Percentiles rank a stretch among this genome's conserved stretches.
These are phyloP conservation scores for Phytophthora rubi DNA, from an alignment of 352 stramenopile species.

Conservation along the genomic window DNA sequence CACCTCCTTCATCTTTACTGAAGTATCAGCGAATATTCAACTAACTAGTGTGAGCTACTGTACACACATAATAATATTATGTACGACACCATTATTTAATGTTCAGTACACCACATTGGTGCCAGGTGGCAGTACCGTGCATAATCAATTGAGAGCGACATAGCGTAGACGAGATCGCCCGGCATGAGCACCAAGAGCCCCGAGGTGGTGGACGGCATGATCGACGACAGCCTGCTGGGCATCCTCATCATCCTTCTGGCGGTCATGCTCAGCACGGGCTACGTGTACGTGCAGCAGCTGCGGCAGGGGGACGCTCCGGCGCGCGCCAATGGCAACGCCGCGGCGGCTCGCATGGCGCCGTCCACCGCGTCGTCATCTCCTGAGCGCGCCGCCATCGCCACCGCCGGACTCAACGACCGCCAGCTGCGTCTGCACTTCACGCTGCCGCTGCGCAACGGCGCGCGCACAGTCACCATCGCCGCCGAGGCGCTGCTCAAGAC, in stretches of 20 bases:
- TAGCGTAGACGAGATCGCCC: slow-evolving; percentile 3
- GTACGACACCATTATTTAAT: slow-evolving; percentile 14
- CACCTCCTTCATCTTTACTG: slow-evolving; percentile 75
- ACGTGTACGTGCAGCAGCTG: slow-evolving; percentile 76
- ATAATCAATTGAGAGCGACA: background rate
- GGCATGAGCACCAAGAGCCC: slow-evolving; percentile 43
- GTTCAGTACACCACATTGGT: background rate
- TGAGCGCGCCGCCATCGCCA: slow-evolving; percentile 40
- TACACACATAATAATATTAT: background rate
- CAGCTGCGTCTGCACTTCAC: slow-evolving; percentile 65
- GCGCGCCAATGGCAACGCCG: background rate
- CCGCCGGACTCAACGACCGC: slow-evolving; percentile 47
- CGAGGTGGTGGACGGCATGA: slow-evolving; percentile 58
- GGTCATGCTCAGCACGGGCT: slow-evolving; percentile 74
- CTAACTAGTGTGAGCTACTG: slow-evolving; percentile 3
- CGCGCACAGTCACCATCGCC: slow-evolving; percentile 74
- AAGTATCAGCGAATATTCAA: too few relatives aligned
- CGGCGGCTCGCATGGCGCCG: slow-evolving; percentile 22
- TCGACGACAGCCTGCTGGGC: slow-evolving; percentile 74
- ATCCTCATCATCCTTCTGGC: slow-evolving; percentile 76
- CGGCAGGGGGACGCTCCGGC: slow-evolving; percentile 26
- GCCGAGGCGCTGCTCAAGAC: slow-evolving; percentile 56
- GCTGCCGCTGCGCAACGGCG: slow-evolving; percentile 68
- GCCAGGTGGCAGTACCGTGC: background rate
- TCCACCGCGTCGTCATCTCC: slow-evolving; percentile 13